Base-by-base conservation (phyloP, 192 early-diverging fungal species). In the Coemansia guatemalensis region DNA sequence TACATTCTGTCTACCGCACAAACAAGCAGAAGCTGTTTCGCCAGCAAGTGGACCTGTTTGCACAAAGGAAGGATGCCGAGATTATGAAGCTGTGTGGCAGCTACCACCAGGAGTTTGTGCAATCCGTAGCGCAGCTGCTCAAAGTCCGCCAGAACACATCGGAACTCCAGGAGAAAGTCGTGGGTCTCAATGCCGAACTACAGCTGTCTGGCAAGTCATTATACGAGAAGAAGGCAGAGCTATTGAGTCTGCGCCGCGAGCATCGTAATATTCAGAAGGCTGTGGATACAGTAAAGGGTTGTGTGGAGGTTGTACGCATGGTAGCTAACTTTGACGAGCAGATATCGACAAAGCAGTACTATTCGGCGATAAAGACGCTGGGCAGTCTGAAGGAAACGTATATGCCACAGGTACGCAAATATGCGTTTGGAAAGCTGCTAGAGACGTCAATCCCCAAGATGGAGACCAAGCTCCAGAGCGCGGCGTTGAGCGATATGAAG, bases 81-180 rank as follows among this genome's bases (percentile, higher is more conserved):
- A 99, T 99, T 62, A 95, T 97, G 83, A 88, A 91, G 58, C 92
- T 99, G 83, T 99, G 97, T 79, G 92, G 90, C 68, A 86, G 88
- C 73, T 92, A 99, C 74, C 96, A 96, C 74, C 91, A 97, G 83
- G 95, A 73, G 60, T 79, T 77, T 59, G 71, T 81, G n/a, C 73
- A 95, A 64, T 90, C 93, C 0, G 93, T 99, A 5, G 96, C 96
- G 53, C 93, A 98, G 67, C 86, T 99, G 26, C 84, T 99, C 49
- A 95, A 96, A 82, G 95, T 99, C 20, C 85, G 96, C 22, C 85
- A 90, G 65, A 93, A 90, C 44, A 92, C 97, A 0, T 86, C 88
- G 0, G 85, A 88, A 49, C 82, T 98, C 44, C 94, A 94, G 62
- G 82, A 87, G 60, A 93, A 93, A 65, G 89, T 99, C 44, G 81